These are phyloP conservation scores for Discostella stelligeroides DNA, from an alignment of 108 stramenopile genomes.

Conservation along the genomic window DNA sequence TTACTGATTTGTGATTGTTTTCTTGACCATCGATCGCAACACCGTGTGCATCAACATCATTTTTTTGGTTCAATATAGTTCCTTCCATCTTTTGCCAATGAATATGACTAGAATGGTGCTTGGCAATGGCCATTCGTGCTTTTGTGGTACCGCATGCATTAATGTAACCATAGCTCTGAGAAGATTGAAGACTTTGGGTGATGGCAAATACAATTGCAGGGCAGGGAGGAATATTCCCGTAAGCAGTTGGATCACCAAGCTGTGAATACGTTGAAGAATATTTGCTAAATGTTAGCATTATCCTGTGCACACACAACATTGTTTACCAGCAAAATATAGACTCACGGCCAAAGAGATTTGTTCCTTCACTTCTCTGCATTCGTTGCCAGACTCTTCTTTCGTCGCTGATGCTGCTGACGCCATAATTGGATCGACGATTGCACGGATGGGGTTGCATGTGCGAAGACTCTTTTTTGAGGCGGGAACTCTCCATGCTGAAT, in stretches of 20 bases:
- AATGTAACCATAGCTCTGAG: conserved; percentile 68
- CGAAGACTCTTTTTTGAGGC: conserved; percentile 70
- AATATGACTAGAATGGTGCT: conserved; percentile 45
- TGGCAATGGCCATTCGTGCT: conserved; percentile 84
- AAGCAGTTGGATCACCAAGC: conserved; percentile 84
- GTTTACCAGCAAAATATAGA: conserved; percentile 2
- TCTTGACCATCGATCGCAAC: neutral
- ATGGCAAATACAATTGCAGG: conserved; percentile 62
- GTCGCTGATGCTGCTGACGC: conserved; percentile 35
- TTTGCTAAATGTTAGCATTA: too few species aligned
- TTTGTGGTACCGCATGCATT: conserved; percentile 74
- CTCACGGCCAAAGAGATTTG: conserved; percentile 88
- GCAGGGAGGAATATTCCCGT: conserved; percentile 66
- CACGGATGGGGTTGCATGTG: conserved; percentile 84
- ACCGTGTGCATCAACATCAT: neutral
- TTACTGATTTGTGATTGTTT: conserved; percentile 21
- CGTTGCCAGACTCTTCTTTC: conserved; percentile 29
- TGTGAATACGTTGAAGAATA: conserved; percentile 13
- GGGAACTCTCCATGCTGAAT: conserved; percentile 45
- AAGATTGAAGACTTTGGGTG: conserved; percentile 20
- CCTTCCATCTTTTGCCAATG: neutral
- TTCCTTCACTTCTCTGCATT: conserved; percentile 68
- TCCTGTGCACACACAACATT: too few species aligned
- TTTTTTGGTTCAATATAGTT: neutral
- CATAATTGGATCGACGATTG: conserved; percentile 84